These are phyloP conservation scores for Dendrobium nobile DNA, from an alignment of 106 monocot species.

Conservation along the genomic window DNA sequence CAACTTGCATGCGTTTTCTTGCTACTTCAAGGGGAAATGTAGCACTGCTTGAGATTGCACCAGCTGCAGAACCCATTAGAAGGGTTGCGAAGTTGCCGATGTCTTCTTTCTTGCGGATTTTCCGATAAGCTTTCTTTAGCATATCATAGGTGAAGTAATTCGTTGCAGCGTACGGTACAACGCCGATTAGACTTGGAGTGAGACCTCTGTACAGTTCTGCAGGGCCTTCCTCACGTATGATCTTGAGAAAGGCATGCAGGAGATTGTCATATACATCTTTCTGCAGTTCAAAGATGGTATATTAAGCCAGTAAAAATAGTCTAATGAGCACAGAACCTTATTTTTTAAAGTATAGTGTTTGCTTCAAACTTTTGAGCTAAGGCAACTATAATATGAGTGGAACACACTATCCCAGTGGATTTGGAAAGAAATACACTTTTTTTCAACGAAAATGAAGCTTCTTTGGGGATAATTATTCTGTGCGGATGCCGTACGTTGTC, in stretches of 20 bases:
- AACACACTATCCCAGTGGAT: no score
- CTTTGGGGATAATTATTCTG: no score
- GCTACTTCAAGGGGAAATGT: constrained; percentile 95
- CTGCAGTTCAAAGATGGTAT: constrained; percentile 20
- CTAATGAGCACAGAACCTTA: no score
- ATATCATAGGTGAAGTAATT: constrained; percentile 91
- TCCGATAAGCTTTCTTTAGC: constrained; percentile 65
- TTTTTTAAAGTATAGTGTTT: no score
- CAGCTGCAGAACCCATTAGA: constrained; percentile 85
- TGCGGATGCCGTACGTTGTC: no score
- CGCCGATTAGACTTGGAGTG: constrained; percentile 85
- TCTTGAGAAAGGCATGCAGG: constrained; percentile 78
- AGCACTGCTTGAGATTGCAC: constrained; percentile 80
- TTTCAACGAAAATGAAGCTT: no score
- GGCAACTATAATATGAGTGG: no score
- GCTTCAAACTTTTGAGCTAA: no score
- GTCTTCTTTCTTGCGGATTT: constrained; percentile 52
- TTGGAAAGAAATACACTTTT: no score
- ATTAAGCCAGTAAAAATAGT: neutral
- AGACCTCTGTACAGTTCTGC: constrained; percentile 90
- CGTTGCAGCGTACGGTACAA: constrained; percentile 83
- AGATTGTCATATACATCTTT: constrained; percentile 76
- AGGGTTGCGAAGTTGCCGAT: constrained; percentile 70
- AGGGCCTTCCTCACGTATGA: constrained; percentile 75
- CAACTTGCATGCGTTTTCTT: constrained; percentile 91